A percentile compares a stretch with the other conserved stretches of the same genome.
phyloP scores from a whole-genome alignment of 2,329 filamentous ascomycete species.

The Fusarium globosum region DNA sequence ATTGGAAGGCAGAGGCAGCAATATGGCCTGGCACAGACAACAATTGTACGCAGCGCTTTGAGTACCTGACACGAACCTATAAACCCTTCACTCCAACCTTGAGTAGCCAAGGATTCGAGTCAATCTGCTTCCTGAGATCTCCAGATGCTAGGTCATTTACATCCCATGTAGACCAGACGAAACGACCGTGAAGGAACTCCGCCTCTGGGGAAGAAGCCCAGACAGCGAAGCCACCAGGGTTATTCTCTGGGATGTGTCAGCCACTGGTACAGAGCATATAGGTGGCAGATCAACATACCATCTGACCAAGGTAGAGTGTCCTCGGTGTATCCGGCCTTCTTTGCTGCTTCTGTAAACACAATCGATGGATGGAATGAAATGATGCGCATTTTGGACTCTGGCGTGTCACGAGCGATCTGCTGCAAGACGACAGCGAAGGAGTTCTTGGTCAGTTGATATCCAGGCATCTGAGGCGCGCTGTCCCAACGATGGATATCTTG shows the following conservation, averaged over 20 bases:
- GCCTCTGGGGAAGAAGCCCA: slow-evolving; percentile 57
- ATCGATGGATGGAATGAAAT: slow-evolving; percentile 55
- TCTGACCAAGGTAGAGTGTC: slow-evolving; percentile 39
- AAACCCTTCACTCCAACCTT: slow-evolving; percentile 43
- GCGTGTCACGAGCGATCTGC: slow-evolving; percentile 49
- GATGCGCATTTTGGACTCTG: slow-evolving; percentile 51
- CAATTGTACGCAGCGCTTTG: no score
- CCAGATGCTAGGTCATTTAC: slow-evolving; percentile 55
- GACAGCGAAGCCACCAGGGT: slow-evolving; percentile 56
- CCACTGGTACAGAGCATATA: rapidly evolving
- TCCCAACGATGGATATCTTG: slow-evolving; percentile 45
- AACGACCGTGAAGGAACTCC: slow-evolving; percentile 57
- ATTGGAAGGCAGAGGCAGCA: no score
- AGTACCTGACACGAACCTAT: no score
- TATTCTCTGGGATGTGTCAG: slow-evolving; percentile 41
- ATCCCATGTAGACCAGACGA: slow-evolving; percentile 64
- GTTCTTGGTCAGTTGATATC: slow-evolving; percentile 54
- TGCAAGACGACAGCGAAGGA: slow-evolving; percentile 51
- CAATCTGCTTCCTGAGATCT: slow-evolving; percentile 14
- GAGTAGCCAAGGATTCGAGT: slow-evolving; percentile 34
- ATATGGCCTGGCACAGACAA: no score
- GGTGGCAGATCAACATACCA: background rate
- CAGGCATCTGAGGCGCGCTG: slow-evolving; percentile 33
- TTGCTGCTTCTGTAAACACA: slow-evolving; percentile 49
- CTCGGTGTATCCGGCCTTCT: slow-evolving; percentile 34